phyloP scores from a whole-genome alignment of 306 rosid species.

The Malus fusca region DNA sequence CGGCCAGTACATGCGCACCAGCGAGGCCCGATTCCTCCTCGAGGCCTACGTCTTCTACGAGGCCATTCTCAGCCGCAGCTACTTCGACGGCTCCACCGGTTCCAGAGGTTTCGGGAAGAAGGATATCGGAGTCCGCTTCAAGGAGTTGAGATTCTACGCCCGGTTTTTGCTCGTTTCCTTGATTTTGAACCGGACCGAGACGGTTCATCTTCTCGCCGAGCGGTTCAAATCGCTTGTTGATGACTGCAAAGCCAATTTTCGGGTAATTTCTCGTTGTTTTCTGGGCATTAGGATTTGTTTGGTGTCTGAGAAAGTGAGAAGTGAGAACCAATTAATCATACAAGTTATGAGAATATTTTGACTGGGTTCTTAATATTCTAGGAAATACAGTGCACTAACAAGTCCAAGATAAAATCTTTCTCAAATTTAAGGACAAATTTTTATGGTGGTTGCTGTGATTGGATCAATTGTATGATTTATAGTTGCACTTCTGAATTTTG shows the following conservation, averaged over 20 bases:
- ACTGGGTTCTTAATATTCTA: background rate
- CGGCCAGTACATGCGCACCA: conserved; percentile 89
- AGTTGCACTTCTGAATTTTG: conserved; percentile 3
- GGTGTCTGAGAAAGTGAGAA: background rate
- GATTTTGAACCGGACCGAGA: conserved; percentile 70
- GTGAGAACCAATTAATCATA: background rate
- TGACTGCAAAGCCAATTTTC: conserved; percentile 61
- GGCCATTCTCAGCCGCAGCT: conserved; percentile 80
- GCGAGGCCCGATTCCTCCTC: conserved; percentile 72
- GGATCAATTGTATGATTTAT: background rate
- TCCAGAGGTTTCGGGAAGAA: conserved; percentile 55
- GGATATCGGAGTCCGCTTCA: conserved; percentile 79
- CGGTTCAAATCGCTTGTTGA: conserved; percentile 70
- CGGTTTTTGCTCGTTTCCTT: conserved; percentile 79
- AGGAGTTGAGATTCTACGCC: conserved; percentile 87
- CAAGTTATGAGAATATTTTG: background rate
- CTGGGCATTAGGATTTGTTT: background rate
- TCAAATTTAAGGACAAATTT: background rate
- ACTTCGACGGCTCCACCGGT: conserved; percentile 51
- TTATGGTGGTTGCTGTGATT: conserved; percentile 1
- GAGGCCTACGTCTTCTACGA: conserved; percentile 93
- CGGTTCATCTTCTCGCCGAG: conserved; percentile 59
- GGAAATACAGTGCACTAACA: background rate
- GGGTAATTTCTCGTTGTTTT: conserved; percentile 39
- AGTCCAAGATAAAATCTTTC: background rate